Evolutionary conservation across 352 stramenopile genomes (phyloP), one percentile per base, ranked within the genome.

Genomic region (Globisporangium cederbergense): DNA sequence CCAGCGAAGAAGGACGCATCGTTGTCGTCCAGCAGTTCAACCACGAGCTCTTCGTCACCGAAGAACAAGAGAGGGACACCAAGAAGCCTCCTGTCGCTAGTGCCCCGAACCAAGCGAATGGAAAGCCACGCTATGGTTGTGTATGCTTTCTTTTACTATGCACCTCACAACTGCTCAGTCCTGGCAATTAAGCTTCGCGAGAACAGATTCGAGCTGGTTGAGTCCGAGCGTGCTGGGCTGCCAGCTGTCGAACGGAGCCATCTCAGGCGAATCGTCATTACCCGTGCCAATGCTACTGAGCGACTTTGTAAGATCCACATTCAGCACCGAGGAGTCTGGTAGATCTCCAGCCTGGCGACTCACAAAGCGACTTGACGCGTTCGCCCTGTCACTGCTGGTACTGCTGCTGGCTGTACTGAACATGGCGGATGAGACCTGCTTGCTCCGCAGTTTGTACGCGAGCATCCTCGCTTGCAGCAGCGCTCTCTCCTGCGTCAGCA

Each of bases 371-470:
- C 1, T n/a, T 20, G 10, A 34, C 7, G 10, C 38, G 40, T 2
- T 50, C 16, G 0, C 13, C 25, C 11, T 18, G 18, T 1, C 30
- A 9, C 20, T 36, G 6, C 64, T 64, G 2, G 14, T 42, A 40
- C 75, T 78, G 20, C 63, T 63, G 9, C 25, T 28, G 25, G 25
- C 25, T 28, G 60, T 59, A 16, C 57, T 22, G 55, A 95, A 95
- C 86, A 95, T 95, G 4, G 86, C 84, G 47, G 71, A 62, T 28
- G 84, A 91, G 18, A 93, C 68, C 50, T 92, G 74, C 6, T 77
- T 86, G 61, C 74, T 86, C 38, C 76, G 68, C 62, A 83, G 40
- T 55, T 85, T 90, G 68, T 95, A 95, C 47, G 84, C 82, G 6
- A 90, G 70, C 63, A 81, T 76, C 62, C 91, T 90, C 3, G 83